Evolutionary conservation across 306 rosid genomes (phyloP).

Genomic region (Quercus rubra): DNA sequence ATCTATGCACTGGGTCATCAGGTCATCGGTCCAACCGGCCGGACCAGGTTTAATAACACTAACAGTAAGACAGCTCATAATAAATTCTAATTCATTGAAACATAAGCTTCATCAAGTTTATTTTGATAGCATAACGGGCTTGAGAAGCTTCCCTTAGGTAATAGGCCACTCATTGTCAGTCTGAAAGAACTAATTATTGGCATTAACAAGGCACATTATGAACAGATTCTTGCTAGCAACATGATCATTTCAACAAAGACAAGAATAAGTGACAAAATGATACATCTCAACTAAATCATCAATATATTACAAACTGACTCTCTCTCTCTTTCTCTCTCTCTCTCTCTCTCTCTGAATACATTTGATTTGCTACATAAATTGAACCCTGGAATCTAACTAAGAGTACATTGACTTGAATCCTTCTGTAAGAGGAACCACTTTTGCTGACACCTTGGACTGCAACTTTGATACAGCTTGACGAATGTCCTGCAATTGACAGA

Average conservation of each 20-base stretch:
- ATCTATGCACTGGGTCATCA: too few relatives aligned
- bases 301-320: neutral
- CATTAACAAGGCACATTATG: neutral
- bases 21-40: too few relatives aligned
- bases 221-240: neutral
- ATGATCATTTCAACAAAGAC: neutral
- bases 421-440: slow-evolving; percentile 86
- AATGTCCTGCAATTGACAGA: slow-evolving; percentile 60
- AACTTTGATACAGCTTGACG: slow-evolving; percentile 73
- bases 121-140: too few relatives aligned
- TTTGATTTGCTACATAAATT: neutral
- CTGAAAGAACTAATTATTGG: too few relatives aligned
- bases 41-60: too few relatives aligned
- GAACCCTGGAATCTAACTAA: slow-evolving; percentile 15
- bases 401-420: slow-evolving; percentile 75
- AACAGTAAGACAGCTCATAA: too few relatives aligned
- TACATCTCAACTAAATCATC: neutral
- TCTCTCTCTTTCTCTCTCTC: slow-evolving; percentile 1
- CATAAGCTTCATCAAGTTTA: too few relatives aligned
- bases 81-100: too few relatives aligned
- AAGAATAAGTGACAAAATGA: neutral
- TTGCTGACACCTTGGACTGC: slow-evolving; percentile 70
- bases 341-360: neutral
- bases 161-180: neutral
- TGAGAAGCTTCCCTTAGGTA: too few relatives aligned